Evolutionary conservation across 495 filamentous ascomycete species (phyloP).

Genomic region (Aspergillus egyptiacus): DNA sequence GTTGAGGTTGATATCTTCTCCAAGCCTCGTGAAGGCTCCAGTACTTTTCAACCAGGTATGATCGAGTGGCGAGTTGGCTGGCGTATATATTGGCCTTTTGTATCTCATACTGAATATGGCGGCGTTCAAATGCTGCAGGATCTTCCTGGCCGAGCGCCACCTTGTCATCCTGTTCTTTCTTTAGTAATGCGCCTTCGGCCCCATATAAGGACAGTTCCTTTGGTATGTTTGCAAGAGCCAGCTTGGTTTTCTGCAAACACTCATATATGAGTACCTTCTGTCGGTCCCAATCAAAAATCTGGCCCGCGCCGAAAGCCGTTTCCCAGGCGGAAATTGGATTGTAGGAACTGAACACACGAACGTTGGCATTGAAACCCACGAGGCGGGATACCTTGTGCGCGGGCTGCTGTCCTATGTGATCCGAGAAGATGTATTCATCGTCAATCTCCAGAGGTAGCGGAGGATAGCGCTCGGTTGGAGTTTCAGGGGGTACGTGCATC

Average conservation of each 20-base stretch:
- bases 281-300: conserved; percentile 64
- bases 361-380: conserved; percentile 71
- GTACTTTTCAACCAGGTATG: conserved; percentile 78
- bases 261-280: conserved; percentile 60
- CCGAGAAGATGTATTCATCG: conserved; percentile 64
- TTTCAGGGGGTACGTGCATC: conserved; percentile 62
- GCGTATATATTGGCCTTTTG: conserved; percentile 80
- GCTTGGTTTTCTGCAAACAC: conserved; percentile 54
- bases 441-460: conserved; percentile 75
- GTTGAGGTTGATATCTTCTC: conserved; percentile 27
- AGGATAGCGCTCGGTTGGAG: conserved; percentile 67
- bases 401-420: conserved; percentile 59
- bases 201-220: conserved; percentile 51
- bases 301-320: conserved; percentile 63
- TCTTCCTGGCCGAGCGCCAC: conserved; percentile 21
- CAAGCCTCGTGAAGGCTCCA: conserved; percentile 58
- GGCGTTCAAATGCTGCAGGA: conserved; percentile 26
- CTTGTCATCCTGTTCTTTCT: conserved; percentile 14
- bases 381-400: conserved; percentile 54
- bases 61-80: conserved; percentile 66
- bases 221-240: conserved; percentile 53
- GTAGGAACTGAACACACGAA: conserved; percentile 66
- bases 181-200: not conserved
- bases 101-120: conserved; percentile 67
- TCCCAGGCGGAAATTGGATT: conserved; percentile 63